Evolutionary conservation across 768 basidiomycete species (phyloP).

Genomic region (Lactarius psammicola): DNA sequence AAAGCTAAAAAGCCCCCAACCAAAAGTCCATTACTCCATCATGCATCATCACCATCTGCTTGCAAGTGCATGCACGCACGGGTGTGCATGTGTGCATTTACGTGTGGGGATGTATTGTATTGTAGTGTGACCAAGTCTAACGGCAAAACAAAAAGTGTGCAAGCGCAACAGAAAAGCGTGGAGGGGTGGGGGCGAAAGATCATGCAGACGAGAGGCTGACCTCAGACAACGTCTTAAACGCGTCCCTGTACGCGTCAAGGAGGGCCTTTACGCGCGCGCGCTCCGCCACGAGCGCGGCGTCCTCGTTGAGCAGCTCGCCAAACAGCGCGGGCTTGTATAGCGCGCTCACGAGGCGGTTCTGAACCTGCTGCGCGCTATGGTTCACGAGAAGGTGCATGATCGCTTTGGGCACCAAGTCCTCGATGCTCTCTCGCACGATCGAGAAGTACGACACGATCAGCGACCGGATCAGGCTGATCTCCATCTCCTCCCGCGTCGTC

Average conservation of each 20-base stretch:
- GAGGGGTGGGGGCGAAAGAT: background rate
- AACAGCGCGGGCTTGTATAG: constrained; percentile 96
- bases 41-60: too few relatives aligned
- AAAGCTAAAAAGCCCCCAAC: too few relatives aligned
- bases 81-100: too few relatives aligned
- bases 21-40: too few relatives aligned
- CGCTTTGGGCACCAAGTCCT: constrained; percentile 95
- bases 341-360: constrained; percentile 91
- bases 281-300: constrained; percentile 93
- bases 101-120: too few relatives aligned
- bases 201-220: constrained; percentile 68
- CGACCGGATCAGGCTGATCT: constrained; percentile 90
- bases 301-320: constrained; percentile 87
- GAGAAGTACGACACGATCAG: constrained; percentile 94
- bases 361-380: constrained; percentile 93
- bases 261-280: constrained; percentile 90
- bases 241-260: constrained; percentile 94
- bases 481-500: constrained; percentile 91
- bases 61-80: too few relatives aligned
- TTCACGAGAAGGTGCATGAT: constrained; percentile 99
- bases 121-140: too few relatives aligned
- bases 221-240: constrained; percentile 84
- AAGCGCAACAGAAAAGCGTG: background rate
- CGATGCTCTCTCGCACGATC: constrained; percentile 95
- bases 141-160: too few relatives aligned